Percentiles rank a stretch among this genome's conserved stretches.
These are phyloP conservation scores for Saturnispora bothae DNA, from an alignment of 805 yeast genomes.

Conservation along the genomic window DNA sequence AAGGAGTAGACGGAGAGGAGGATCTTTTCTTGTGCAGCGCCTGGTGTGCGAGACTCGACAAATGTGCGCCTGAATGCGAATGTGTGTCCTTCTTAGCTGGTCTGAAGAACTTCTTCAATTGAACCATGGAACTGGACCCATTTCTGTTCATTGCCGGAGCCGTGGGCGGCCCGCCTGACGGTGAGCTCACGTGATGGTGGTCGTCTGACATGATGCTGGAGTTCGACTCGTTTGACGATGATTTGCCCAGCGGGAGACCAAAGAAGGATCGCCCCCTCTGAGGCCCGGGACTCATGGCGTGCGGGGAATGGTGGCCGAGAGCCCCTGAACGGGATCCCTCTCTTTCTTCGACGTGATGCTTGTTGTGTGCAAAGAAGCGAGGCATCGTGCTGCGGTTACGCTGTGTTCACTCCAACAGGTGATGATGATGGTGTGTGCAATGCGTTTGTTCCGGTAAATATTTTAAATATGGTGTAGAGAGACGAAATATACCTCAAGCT, in stretches of 20 bases:
- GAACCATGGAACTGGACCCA: slow-evolving; percentile 43
- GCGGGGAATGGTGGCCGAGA: background rate
- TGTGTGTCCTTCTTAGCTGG: slow-evolving; percentile 32
- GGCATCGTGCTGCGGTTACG: slow-evolving; percentile 6
- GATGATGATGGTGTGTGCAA: background rate
- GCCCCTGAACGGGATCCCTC: background rate
- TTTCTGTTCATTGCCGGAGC: slow-evolving; percentile 12
- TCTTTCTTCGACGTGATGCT: slow-evolving; percentile 6
- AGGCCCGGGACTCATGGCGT: slow-evolving; percentile 5
- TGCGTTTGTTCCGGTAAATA: slow-evolving; percentile 1
- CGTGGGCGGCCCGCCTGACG: background rate
- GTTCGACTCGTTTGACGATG: slow-evolving; percentile 23
- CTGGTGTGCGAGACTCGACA: slow-evolving; percentile 5
- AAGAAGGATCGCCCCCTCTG: slow-evolving; percentile 22
- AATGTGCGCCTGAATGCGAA: slow-evolving; percentile 4
- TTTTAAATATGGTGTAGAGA: too few relatives aligned
- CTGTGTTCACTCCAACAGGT: background rate
- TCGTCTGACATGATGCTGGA: slow-evolving; percentile 4
- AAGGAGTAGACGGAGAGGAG: slow-evolving; percentile 13
- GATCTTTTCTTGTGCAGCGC: slow-evolving; percentile 5
- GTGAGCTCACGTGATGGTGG: slow-evolving; percentile 5
- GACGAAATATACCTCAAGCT: background rate
- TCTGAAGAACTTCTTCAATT: slow-evolving; percentile 61
- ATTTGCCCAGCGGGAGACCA: slow-evolving; percentile 22
- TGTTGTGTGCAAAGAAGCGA: slow-evolving; percentile 11